Conservation (phyloP, 495 filamentous ascomycete species). For the Penicillium steckii region DNA sequence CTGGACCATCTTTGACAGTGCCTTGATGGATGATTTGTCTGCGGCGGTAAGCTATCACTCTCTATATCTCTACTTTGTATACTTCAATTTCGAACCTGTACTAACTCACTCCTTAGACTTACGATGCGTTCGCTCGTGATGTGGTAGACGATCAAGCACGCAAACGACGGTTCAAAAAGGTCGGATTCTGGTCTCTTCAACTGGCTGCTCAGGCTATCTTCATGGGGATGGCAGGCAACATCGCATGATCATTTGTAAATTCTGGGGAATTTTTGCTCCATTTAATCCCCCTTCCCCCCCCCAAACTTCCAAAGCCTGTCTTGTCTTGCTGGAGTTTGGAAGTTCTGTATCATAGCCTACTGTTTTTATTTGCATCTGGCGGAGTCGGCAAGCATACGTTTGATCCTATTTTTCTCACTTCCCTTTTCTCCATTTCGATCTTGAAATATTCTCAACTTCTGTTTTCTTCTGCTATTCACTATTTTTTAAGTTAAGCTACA, state of each 20-base stretch:
- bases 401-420: neutral
- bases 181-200: conserved; percentile 93
- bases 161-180: conserved; percentile 87
- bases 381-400: conserved; percentile 15
- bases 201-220: conserved; percentile 91
- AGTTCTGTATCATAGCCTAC: conserved; percentile 19
- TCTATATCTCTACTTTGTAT: neutral
- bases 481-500: neutral
- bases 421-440: neutral
- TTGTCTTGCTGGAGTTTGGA: conserved; percentile 11
- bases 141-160: conserved; percentile 83
- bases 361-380: conserved; percentile 9
- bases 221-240: conserved; percentile 88
- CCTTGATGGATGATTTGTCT: conserved; percentile 92
- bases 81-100: neutral
- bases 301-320: neutral
- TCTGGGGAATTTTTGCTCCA: conserved; percentile 4
- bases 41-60: conserved; percentile 65
- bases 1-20: conserved; percentile 93
- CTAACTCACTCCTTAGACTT: conserved; percentile 52
- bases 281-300: neutral
- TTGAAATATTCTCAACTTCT: neutral
- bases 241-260: conserved; percentile 53
- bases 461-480: neutral
- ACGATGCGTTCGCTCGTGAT: conserved; percentile 85